Conservation (phyloP, 2,329 filamentous ascomycete genomes). For the Eutypa lata region DNA sequence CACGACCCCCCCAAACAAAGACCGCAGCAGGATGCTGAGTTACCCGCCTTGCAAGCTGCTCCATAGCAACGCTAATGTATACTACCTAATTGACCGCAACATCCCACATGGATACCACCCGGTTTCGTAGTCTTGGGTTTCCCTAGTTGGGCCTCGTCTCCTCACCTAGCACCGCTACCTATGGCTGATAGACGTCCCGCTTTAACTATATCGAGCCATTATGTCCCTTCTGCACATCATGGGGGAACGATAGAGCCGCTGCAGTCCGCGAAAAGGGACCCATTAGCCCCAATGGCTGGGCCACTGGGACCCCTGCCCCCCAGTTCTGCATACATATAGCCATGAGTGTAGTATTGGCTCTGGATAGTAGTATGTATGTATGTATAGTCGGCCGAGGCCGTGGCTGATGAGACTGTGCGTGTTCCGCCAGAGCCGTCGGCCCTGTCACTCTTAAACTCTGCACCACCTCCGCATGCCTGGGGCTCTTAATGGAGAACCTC, state of each 20-base stretch:
- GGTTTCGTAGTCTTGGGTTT: neutral
- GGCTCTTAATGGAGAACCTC: constrained; percentile 36
- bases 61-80: too few species aligned
- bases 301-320: constrained; percentile 5
- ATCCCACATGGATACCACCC: constrained; percentile 10
- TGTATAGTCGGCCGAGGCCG: constrained; percentile 31
- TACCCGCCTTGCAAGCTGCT: constrained; percentile 6
- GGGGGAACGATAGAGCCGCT: constrained; percentile 15
- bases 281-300: neutral
- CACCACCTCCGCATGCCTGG: constrained; percentile 35
- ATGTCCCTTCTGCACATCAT: constrained; percentile 26
- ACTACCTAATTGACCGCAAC: constrained; percentile 20
- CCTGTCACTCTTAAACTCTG: constrained; percentile 40
- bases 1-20: too few species aligned
- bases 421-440: constrained; percentile 30
- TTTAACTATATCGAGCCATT: constrained; percentile 18
- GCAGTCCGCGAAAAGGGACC: constrained; percentile 8
- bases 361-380: constrained; percentile 18
- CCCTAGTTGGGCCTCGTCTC: neutral
- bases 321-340: constrained; percentile 19
- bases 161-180: constrained; percentile 7
- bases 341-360: constrained; percentile 19
- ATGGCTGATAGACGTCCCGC: constrained; percentile 12
- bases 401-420: constrained; percentile 29
- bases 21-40: constrained; percentile 17